A percentile compares a stretch with the other conserved stretches of the same genome.
Evolutionary conservation across 2,329 filamentous ascomycete genomes (phyloP).

Genomic region (Magnaporthiopsis poae): DNA sequence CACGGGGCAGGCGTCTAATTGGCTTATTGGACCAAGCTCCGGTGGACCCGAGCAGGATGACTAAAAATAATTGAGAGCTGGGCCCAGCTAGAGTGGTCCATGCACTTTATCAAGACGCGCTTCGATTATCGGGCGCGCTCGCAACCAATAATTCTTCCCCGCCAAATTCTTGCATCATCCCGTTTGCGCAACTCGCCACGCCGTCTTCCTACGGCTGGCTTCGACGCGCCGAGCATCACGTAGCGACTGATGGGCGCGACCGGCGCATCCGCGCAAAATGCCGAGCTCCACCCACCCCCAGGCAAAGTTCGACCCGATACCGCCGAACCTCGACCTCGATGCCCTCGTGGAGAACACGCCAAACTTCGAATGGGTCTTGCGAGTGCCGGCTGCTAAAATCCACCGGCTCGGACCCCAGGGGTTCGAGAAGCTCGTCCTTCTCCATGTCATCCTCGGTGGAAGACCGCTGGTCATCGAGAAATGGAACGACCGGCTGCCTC

Average conservation of each 20-base stretch:
- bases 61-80: too few relatives aligned
- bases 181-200: too few relatives aligned
- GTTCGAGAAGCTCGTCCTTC: conserved; percentile 75
- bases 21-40: too few relatives aligned
- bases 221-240: not conserved
- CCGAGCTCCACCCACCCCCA: conserved; percentile 64
- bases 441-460: conserved; percentile 75
- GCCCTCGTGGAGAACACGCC: conserved; percentile 64
- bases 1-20: too few relatives aligned
- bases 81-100: too few relatives aligned
- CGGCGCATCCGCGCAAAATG: conserved; percentile 42
- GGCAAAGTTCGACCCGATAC: conserved; percentile 83
- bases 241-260: not conserved
- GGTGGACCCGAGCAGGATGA: too few relatives aligned
- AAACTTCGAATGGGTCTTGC: conserved; percentile 79
- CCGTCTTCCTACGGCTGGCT: too few relatives aligned
- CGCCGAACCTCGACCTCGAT: conserved; percentile 71
- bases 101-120: too few relatives aligned
- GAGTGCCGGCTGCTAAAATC: conserved; percentile 71
- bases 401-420: conserved; percentile 63
- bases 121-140: too few relatives aligned
- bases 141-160: too few relatives aligned
- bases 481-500: conserved; percentile 67
- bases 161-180: too few relatives aligned
- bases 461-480: conserved; percentile 86